These are phyloP conservation scores for Gloeopeniophorella convolvens DNA, from an alignment of 768 basidiomycete species.

Conservation along the genomic window DNA sequence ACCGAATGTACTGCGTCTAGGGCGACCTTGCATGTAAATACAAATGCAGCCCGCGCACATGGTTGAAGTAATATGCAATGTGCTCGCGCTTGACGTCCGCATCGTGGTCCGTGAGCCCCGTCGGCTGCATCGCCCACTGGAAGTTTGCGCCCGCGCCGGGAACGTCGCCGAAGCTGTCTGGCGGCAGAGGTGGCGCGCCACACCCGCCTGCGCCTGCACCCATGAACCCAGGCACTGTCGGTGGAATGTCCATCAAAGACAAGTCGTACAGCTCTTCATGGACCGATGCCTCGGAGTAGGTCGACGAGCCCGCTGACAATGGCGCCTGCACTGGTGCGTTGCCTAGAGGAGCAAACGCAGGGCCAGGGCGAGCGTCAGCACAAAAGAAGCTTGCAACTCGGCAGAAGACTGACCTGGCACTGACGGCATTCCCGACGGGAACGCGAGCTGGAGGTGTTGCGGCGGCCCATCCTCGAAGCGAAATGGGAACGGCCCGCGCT, in stretches of 20 bases:
- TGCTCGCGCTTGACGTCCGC: constrained; percentile 15
- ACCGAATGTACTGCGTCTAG: constrained; percentile 63
- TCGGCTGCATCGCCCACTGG: constrained; percentile 14
- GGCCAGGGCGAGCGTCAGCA: too few species aligned
- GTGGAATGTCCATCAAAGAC: not conserved
- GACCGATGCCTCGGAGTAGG: constrained; percentile 10
- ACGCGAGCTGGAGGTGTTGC: constrained; percentile 11
- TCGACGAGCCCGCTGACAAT: constrained; percentile 1
- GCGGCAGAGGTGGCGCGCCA: not conserved
- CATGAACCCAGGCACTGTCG: not conserved
- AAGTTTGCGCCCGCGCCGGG: constrained; percentile 6
- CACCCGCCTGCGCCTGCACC: constrained; percentile 1
- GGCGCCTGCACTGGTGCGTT: constrained; percentile 5
- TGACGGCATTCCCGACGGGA: constrained; percentile 16
- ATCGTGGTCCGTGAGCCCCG: constrained; percentile 16
- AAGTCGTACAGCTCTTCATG: constrained; percentile 1
- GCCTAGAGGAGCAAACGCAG: constrained; percentile 1
- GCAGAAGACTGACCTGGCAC: constrained; percentile 17
- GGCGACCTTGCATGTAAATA: constrained; percentile 56
- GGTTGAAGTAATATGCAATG: constrained; percentile 69
- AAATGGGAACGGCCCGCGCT: constrained; percentile 14
- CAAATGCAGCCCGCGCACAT: constrained; percentile 62
- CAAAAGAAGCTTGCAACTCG: too few species aligned
- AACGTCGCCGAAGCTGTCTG: constrained; percentile 15
- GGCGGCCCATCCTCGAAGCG: constrained; percentile 9